These are phyloP conservation scores for Clonostachys sp. DNA, from an alignment of 2,329 filamentous ascomycete species.

Conservation along the genomic window DNA sequence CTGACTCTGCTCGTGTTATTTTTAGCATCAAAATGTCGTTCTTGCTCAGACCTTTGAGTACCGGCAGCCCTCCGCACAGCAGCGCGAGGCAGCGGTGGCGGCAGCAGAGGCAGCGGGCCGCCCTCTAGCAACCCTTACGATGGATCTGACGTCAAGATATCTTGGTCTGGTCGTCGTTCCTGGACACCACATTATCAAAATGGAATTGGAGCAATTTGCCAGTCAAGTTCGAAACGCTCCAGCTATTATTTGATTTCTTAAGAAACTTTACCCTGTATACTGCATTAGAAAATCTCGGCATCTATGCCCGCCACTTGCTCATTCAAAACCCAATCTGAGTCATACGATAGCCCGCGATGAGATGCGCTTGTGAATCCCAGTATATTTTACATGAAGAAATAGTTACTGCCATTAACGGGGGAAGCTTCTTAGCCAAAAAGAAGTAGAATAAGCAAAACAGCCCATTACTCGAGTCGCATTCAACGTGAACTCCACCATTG, in stretches of 20 bases:
- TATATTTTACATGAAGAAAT: too few relatives aligned
- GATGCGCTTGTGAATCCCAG: too few relatives aligned
- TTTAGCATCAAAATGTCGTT: slow-evolving; percentile 81
- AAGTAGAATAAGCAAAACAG: too few relatives aligned
- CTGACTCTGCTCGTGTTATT: background rate
- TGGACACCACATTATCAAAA: slow-evolving; percentile 77
- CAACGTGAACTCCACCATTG: background rate
- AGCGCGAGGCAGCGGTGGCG: slow-evolving; percentile 29
- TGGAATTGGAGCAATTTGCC: slow-evolving; percentile 77
- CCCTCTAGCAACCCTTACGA: slow-evolving; percentile 35
- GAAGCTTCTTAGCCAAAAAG: too few relatives aligned
- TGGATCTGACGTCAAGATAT: slow-evolving; percentile 79
- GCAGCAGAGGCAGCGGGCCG: slow-evolving; percentile 21
- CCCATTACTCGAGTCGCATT: too few relatives aligned
- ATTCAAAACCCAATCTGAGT: too few relatives aligned
- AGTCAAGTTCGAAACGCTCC: slow-evolving; percentile 38
- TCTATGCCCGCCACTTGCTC: too few relatives aligned
- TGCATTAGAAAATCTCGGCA: too few relatives aligned
- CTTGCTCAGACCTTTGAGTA: slow-evolving; percentile 86
- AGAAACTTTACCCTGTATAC: background rate
- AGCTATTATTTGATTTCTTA: background rate
- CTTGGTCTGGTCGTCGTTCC: slow-evolving; percentile 89
- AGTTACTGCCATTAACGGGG: too few relatives aligned
- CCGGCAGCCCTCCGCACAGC: slow-evolving; percentile 60
- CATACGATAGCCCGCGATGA: too few relatives aligned